Evolutionary conservation across 805 yeast species (phyloP), one percentile per base, ranked within the genome.

Genomic region (Metschnikowia proteae): DNA sequence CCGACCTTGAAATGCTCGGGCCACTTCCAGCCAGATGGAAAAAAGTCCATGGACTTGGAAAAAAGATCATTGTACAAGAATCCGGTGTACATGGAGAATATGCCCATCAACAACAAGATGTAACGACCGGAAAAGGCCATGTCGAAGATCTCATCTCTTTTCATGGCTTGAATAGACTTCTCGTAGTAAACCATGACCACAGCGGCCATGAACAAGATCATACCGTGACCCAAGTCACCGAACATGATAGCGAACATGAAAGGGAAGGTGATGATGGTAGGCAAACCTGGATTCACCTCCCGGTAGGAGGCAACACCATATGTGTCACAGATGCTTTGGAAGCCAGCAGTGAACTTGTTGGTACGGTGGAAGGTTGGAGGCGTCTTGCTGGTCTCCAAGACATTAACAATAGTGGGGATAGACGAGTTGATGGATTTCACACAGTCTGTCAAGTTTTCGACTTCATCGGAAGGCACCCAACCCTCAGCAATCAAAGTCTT

Each of bases 231-330:
- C 50, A 91, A 65, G 73, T 94, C 99, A 75, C 99, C 99, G 75
- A 94, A 94, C 99, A 94, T 94, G 60, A 94, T 86, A 28, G 99
- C 97, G 72, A 94, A 94, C 96, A 94, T 87, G 67, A 94, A 94
- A 25, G 99, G 99, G 74, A 94, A 94, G 0, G 99, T 94, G 26
- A 94, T 85, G 41, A 89, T 81, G 1, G 99, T 92, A 3, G 99
- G 92, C 54, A 94, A 74, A 47, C 96, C 99, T 4, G 99, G 96
- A 66, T 94, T 94, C 28, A 94, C 94, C 68, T 94, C 99, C 59
- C 89, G 84, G 70, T 94, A 94, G 3, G 89, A 80, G 7, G 97
- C 94, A 49, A 89, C 76, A 59, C 98, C 99, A 68, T 94, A 94
- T 3, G 97, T 94, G 66, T 94, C 99, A 62, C 89, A 88, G 72